A percentile compares a stretch with the other conserved stretches of the same genome.
Evolutionary conservation across 768 basidiomycete genomes (phyloP).

Genomic region (Boletus pseudopeckii): DNA sequence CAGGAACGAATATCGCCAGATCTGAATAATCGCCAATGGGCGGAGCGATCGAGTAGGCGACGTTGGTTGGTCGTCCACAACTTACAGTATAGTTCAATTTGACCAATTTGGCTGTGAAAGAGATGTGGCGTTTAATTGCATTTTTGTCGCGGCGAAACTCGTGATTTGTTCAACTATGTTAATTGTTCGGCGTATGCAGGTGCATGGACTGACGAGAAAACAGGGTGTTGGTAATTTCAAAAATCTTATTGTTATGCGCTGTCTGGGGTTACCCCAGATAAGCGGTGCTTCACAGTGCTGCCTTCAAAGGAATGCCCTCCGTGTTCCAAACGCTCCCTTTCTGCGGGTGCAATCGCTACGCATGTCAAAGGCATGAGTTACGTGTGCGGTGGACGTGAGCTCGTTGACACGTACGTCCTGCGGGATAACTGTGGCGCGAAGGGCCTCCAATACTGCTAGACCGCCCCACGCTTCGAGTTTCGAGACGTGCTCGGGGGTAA

Average conservation of each 20-base stretch:
- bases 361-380: constrained; percentile 11
- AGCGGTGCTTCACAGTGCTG: constrained; percentile 5
- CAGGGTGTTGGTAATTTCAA: not conserved
- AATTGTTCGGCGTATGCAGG: not conserved
- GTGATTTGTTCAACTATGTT: not conserved
- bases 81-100: constrained; percentile 8
- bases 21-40: not conserved
- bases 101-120: constrained; percentile 12
- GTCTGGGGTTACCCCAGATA: not conserved
- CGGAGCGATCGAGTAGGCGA: not conserved
- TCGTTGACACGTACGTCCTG: constrained; percentile 40
- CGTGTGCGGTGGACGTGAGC: not conserved
- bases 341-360: constrained; percentile 51
- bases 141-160: not conserved
- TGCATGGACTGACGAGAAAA: not conserved
- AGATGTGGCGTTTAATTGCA: constrained; percentile 25
- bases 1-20: not conserved
- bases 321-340: constrained; percentile 56
- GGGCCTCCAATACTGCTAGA: constrained; percentile 56
- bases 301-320: not conserved
- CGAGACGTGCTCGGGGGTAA: constrained; percentile 62
- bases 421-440: constrained; percentile 46
- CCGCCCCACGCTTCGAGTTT: constrained; percentile 62
- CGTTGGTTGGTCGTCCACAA: not conserved
- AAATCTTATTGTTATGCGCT: not conserved